phyloP scores from a whole-genome alignment of 2,329 filamentous ascomycete species.

The Fusarium sp. region DNA sequence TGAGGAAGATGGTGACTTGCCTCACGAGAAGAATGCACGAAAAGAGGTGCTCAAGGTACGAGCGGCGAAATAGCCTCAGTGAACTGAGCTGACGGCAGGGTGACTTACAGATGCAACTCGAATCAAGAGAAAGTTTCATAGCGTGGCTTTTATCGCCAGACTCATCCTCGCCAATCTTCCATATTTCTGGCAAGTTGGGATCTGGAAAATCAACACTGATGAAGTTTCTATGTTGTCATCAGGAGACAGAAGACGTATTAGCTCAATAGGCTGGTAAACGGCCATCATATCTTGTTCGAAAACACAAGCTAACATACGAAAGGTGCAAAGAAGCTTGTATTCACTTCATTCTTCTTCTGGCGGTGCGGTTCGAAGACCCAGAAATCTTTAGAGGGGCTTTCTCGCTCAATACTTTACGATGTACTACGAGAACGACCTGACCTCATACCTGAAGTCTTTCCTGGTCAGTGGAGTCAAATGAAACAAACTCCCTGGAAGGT shows the following conservation, averaged over 20 bases:
- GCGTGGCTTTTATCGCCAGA: background rate
- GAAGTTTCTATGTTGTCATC: background rate
- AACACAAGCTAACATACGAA: background rate
- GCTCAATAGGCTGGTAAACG: background rate
- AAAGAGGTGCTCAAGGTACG: background rate
- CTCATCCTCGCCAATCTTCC: background rate
- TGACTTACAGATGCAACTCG: background rate
- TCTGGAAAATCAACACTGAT: background rate
- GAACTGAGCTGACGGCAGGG: background rate
- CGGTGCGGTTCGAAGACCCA: background rate
- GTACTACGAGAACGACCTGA: background rate
- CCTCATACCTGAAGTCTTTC: background rate
- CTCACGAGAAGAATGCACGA: too few relatives aligned
- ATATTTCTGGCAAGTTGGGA: background rate
- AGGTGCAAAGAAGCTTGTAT: background rate
- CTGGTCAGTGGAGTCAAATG: accelerated
- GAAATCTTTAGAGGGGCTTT: background rate
- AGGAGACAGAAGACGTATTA: accelerated
- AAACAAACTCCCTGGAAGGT: accelerated
- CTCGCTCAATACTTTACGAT: accelerated
- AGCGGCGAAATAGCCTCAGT: accelerated
- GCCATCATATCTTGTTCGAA: too few relatives aligned
- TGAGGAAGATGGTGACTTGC: accelerated
- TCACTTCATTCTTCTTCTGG: background rate
- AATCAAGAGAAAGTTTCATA: background rate